phyloP scores from a whole-genome alignment of 2,329 filamentous ascomycete species.

The Hawksworthiomyces lignivorus region DNA sequence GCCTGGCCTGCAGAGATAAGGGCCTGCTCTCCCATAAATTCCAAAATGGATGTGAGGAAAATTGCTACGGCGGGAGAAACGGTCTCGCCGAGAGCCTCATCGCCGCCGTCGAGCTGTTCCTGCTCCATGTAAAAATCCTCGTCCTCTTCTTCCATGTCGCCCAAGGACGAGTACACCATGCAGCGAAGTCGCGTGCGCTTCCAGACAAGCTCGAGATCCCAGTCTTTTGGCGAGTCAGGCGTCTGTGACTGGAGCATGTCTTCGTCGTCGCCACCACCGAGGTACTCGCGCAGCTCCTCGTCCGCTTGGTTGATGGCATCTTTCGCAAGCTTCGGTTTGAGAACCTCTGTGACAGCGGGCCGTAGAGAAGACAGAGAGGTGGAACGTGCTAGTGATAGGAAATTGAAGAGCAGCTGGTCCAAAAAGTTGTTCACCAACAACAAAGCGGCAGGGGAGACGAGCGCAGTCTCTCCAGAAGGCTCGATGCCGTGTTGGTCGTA shows the following conservation, averaged over 20 bases:
- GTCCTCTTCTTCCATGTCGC: slow-evolving; percentile 96
- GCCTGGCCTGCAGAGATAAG: slow-evolving; percentile 82
- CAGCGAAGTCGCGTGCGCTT: slow-evolving; percentile 86
- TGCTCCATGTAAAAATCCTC: slow-evolving; percentile 83
- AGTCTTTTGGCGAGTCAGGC: slow-evolving; percentile 49
- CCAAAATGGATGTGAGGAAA: slow-evolving; percentile 88
- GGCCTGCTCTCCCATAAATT: slow-evolving; percentile 88
- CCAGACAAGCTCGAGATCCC: slow-evolving; percentile 91
- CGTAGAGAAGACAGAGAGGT: slow-evolving; percentile 68
- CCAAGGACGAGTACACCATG: slow-evolving; percentile 96
- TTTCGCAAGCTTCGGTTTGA: slow-evolving; percentile 81
- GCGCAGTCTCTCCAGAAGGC: slow-evolving; percentile 57
- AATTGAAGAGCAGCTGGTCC: slow-evolving; percentile 86
- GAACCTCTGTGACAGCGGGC: slow-evolving; percentile 74
- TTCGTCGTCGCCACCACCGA: slow-evolving; percentile 72
- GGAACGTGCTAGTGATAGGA: slow-evolving; percentile 72
- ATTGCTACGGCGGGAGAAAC: slow-evolving; percentile 91
- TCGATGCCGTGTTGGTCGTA: slow-evolving; percentile 61
- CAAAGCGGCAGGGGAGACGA: slow-evolving; percentile 67
- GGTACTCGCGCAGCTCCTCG: slow-evolving; percentile 64
- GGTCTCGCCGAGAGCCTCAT: slow-evolving; percentile 54
- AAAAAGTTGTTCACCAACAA: slow-evolving; percentile 83
- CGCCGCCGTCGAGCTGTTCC: slow-evolving; percentile 58
- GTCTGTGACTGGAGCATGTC: slow-evolving; percentile 53
- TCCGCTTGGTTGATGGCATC: slow-evolving; percentile 40